phyloP scores from a whole-genome alignment of 108 stramenopile genomes.

The Cyclostephanos tholiformis region DNA sequence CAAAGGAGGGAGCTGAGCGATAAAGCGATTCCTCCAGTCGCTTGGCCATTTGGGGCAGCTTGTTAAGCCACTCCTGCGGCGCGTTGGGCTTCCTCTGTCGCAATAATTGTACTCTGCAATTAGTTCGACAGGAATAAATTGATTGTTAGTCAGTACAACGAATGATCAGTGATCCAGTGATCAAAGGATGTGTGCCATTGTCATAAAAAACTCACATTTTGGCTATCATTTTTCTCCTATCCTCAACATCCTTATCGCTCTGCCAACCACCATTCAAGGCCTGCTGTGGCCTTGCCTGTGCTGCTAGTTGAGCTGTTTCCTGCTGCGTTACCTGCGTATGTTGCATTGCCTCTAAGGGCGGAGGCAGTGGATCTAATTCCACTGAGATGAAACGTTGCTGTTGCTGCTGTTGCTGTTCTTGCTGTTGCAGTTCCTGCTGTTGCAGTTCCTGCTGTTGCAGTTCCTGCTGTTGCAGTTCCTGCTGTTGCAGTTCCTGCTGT shows the following conservation, averaged over 20 bases:
- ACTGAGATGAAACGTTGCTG: slow-evolving; percentile 13
- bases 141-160: slow-evolving; percentile 7
- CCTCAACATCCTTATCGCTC: slow-evolving; percentile 85
- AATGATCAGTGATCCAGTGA: not conserved
- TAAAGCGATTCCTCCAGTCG: slow-evolving; percentile 94
- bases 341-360: slow-evolving; percentile 41
- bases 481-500: slow-evolving; percentile 30
- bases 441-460: slow-evolving; percentile 17
- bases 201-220: slow-evolving; percentile 77
- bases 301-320: slow-evolving; percentile 45
- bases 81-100: slow-evolving; percentile 94
- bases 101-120: slow-evolving; percentile 84
- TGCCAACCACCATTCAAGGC: slow-evolving; percentile 92
- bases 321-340: slow-evolving; percentile 33
- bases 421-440: slow-evolving; percentile 53
- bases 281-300: slow-evolving; percentile 54
- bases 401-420: slow-evolving; percentile 47
- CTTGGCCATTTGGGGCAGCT: slow-evolving; percentile 96
- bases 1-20: slow-evolving; percentile 85
- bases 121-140: not conserved
- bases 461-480: slow-evolving; percentile 41
- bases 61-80: slow-evolving; percentile 93
- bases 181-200: not conserved
- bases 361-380: slow-evolving; percentile 25
- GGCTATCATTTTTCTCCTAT: slow-evolving; percentile 92